Evolutionary conservation across 805 yeast genomes (phyloP).

Genomic region (Teunomyces kruisii): DNA sequence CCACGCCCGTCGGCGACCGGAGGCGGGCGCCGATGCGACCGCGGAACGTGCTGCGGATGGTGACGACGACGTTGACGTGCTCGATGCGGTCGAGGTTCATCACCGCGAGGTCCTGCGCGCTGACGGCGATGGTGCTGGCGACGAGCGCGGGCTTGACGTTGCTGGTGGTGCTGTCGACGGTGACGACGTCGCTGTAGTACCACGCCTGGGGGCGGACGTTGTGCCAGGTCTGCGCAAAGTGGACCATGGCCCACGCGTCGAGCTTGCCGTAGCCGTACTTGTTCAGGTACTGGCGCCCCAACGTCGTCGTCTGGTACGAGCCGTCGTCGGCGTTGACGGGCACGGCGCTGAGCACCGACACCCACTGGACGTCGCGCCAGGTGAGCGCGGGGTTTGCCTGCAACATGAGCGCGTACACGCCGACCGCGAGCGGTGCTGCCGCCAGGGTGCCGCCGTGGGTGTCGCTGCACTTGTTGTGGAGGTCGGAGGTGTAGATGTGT

Average conservation of each 20-base stretch:
- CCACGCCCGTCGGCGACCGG: conserved; percentile 72
- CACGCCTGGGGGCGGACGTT: conserved; percentile 92
- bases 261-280: conserved; percentile 89
- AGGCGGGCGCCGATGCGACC: conserved; percentile 70
- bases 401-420: conserved; percentile 81
- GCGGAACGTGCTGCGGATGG: conserved; percentile 61
- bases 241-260: conserved; percentile 76
- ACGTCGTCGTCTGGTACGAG: conserved; percentile 69
- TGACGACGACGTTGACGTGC: conserved; percentile 81
- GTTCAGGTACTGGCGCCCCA: conserved; percentile 73
- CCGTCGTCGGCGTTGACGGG: conserved; percentile 69
- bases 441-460: conserved; percentile 97
- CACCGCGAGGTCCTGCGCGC: conserved; percentile 46
- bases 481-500: conserved; percentile 85
- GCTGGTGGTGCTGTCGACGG: conserved; percentile 26
- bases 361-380: conserved; percentile 94
- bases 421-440: conserved; percentile 98
- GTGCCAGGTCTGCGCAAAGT: conserved; percentile 70
- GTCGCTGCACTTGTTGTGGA: conserved; percentile 64
- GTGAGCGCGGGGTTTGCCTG: conserved; percentile 84
- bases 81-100: conserved; percentile 73
- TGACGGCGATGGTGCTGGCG: conserved; percentile 38
- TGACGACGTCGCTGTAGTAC: conserved; percentile 50
- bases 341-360: conserved; percentile 68
- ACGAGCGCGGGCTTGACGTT: conserved; percentile 15